Conservation (phyloP, 169 alveolate species). For the Plasmodium coatneyi region DNA sequence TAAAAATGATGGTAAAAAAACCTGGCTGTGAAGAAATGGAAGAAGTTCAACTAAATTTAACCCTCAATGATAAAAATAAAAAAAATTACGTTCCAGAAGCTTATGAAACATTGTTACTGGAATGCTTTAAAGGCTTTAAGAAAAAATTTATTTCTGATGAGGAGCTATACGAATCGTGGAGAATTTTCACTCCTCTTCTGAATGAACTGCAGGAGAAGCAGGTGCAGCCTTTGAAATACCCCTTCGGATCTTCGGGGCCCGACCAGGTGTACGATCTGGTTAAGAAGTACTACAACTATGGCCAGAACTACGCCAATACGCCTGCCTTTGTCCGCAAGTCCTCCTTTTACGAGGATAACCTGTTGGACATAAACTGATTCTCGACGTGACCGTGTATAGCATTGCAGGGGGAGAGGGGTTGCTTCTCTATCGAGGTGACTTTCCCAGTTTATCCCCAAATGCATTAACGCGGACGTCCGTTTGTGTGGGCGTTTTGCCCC, state of each 20-base stretch:
- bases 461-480: neutral
- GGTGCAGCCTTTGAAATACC: conserved; percentile 79
- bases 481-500: neutral
- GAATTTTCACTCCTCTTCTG: conserved; percentile 83
- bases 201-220: conserved; percentile 76
- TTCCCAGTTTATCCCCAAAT: neutral
- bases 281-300: conserved; percentile 73
- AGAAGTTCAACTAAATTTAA: conserved; percentile 79
- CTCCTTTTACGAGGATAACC: conserved; percentile 49
- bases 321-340: conserved; percentile 59
- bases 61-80: conserved; percentile 74
- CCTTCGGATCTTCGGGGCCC: conserved; percentile 83
- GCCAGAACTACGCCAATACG: conserved; percentile 68
- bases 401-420: neutral
- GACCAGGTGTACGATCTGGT: conserved; percentile 76
- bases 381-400: neutral
- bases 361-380: conserved; percentile 26
- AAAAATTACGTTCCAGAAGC: conserved; percentile 81
- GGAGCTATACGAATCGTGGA: conserved; percentile 83
- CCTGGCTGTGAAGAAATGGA: conserved; percentile 81
- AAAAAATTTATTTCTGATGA: conserved; percentile 80
- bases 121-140: conserved; percentile 77
- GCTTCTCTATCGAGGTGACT: neutral
- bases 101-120: conserved; percentile 80
- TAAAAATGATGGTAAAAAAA: conserved; percentile 79